Conservation (phyloP, 2,329 filamentous ascomycete genomes). For the Penicillium polonicum region DNA sequence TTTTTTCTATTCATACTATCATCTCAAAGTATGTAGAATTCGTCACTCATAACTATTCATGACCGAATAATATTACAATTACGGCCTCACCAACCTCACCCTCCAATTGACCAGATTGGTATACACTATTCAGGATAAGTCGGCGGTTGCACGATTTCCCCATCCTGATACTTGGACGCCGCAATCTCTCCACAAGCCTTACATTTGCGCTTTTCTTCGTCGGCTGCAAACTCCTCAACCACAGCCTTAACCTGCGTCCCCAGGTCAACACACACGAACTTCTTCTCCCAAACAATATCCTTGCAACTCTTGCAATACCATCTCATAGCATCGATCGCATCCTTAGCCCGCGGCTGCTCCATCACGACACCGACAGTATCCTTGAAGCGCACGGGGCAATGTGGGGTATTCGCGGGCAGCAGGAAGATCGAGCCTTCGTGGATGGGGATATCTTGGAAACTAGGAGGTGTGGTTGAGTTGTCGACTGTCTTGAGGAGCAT, state of each 20-base stretch:
- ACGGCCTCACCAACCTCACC: background rate
- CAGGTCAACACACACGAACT: conserved; percentile 84
- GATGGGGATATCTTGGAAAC: conserved; percentile 83
- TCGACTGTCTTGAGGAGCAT: conserved; percentile 95
- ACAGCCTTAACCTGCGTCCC: conserved; percentile 93
- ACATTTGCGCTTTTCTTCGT: conserved; percentile 71
- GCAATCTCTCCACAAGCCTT: conserved; percentile 73
- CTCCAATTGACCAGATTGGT: background rate
- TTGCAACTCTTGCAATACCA: conserved; percentile 83
- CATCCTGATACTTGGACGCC: conserved; percentile 48
- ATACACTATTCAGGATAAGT: conserved; percentile 35
- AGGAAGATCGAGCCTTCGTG: conserved; percentile 92
- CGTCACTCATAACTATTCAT: conserved; percentile 8
- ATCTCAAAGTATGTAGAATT: background rate
- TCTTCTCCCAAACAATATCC: conserved; percentile 76
- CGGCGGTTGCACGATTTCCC: conserved; percentile 45
- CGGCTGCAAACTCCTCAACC: conserved; percentile 75
- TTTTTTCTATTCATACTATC: no score
- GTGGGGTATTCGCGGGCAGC: conserved; percentile 88
- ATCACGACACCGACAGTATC: conserved; percentile 92
- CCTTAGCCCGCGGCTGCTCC: conserved; percentile 74
- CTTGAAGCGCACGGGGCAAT: conserved; percentile 91
- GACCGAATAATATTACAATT: background rate
- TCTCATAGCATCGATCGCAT: conserved; percentile 71
- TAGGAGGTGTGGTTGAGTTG: conserved; percentile 47